phyloP scores from a whole-genome alignment of 768 basidiomycete genomes.

The Kwoniella shandongensis region DNA sequence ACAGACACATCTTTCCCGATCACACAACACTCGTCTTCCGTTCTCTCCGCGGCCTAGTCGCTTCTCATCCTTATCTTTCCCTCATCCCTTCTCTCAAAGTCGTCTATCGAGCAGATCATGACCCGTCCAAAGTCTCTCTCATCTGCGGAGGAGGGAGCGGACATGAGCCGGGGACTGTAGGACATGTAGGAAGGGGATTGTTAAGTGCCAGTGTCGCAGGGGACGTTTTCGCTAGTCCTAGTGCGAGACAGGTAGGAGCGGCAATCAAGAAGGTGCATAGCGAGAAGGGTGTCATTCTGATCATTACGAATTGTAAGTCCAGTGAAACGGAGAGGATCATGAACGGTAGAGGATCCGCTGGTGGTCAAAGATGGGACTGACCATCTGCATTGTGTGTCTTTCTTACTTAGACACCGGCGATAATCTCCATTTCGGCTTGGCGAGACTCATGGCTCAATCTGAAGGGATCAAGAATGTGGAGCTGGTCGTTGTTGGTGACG shows the following conservation, averaged over 20 bases:
- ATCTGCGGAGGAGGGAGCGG: slow-evolving; percentile 50
- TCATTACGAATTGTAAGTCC: slow-evolving; percentile 48
- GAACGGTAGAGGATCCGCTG: no score
- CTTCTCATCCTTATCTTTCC: slow-evolving; percentile 41
- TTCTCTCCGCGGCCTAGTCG: slow-evolving; percentile 45
- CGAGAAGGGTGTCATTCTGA: slow-evolving; percentile 46
- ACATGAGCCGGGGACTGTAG: slow-evolving; percentile 49
- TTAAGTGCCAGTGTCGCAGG: slow-evolving; percentile 46
- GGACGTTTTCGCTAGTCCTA: slow-evolving; percentile 50
- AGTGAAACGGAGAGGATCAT: neutral
- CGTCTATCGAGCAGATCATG: slow-evolving; percentile 46
- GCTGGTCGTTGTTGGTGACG: slow-evolving; percentile 83
- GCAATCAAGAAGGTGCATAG: slow-evolving; percentile 42
- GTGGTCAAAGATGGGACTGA: no score
- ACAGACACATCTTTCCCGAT: slow-evolving; percentile 48
- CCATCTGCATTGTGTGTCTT: no score
- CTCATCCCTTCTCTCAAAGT: slow-evolving; percentile 50
- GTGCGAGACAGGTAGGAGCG: slow-evolving; percentile 45
- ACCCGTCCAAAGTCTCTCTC: slow-evolving; percentile 42
- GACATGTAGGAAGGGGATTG: slow-evolving; percentile 43
- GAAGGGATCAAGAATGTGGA: slow-evolving; percentile 67
- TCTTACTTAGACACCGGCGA: slow-evolving; percentile 60
- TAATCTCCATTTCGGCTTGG: slow-evolving; percentile 85
- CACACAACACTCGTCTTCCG: slow-evolving; percentile 45
- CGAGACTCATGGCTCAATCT: slow-evolving; percentile 74